Base-by-base conservation (phyloP, 768 basidiomycete genomes). In the Leucosporidium creatinivorum region DNA sequence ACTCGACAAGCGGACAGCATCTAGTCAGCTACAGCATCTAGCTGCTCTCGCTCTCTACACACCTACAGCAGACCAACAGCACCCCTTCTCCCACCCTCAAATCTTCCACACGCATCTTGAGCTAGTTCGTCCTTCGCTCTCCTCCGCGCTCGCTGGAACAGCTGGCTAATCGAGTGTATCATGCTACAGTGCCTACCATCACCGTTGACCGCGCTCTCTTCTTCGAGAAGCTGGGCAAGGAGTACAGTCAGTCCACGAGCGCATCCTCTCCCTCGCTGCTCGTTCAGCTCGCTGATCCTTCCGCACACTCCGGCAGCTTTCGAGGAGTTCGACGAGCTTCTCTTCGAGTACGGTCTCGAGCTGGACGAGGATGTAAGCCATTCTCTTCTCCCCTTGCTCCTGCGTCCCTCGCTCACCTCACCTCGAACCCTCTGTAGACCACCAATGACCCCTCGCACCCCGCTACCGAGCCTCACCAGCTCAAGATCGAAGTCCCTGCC, bases 401-500 rank as follows among this genome's bases (percentile, higher is more conserved):
- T 44, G n/a, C 26, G 0, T 18, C n/a, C 4, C 13, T n/a, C 51
- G 21, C 13, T 44, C 3, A 5, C 30, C 5, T 6, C 25, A 7
- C 5, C 33, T 33, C 5, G 33, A 26, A 39, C 33, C 13, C 31
- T 44, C 6, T 26, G 28, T 13, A 66, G 39, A 76, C 75, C 6
- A 50, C 59, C 18, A 62, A 63, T 3, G 69, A 67, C 55, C 71
- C 74, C n/a, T 60, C 65, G 54, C 74, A 70, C 65, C 62, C 44
- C 0, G 63, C 60, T 0, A 61, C 47, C 36, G 68, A 69, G 48
- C 69, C 70, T 23, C 75, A 97, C 87, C 91, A 96, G 89, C 82
- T 99, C 74, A 99, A 98, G 83, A 96, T 99, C 74, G 96, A 99
- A 79, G 84, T 97, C 54, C 93, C 96, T 55, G 96, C 96, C n/a